Percentiles rank a stretch among this genome's conserved stretches.
Conservation (phyloP, 306 rosid genomes). For the Vigna trinervia region DNA sequence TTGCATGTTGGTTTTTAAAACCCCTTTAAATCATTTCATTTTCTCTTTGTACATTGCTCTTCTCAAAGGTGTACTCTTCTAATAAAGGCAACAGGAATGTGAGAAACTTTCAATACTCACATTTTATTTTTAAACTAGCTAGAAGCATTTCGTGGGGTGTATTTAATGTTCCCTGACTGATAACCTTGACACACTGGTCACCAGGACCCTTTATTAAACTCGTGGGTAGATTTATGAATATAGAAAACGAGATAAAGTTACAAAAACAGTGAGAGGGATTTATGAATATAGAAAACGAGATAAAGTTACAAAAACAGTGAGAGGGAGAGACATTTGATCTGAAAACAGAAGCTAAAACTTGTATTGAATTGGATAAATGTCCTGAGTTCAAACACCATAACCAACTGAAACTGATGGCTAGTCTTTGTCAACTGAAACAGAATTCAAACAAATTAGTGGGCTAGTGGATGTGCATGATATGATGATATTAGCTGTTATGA, state of each 20-base stretch:
- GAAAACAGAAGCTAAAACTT: background rate
- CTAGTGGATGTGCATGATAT: background rate
- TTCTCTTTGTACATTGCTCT: slow-evolving; percentile 9
- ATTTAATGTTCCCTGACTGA: background rate
- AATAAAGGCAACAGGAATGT: background rate
- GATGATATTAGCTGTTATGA: background rate
- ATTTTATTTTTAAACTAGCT: background rate
- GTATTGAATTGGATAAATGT: background rate
- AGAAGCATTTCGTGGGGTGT: slow-evolving; percentile 5
- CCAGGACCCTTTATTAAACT: background rate
- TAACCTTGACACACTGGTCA: background rate
- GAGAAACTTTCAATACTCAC: background rate
- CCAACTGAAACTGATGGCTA: background rate
- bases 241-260: background rate
- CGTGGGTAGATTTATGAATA: background rate
- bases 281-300: background rate
- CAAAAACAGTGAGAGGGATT: background rate
- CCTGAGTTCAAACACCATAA: background rate
- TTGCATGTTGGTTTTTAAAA: background rate
- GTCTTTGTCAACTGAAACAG: background rate
- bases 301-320: background rate
- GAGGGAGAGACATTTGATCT: background rate
- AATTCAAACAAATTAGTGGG: background rate
- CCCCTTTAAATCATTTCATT: background rate
- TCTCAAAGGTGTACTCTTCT: background rate